These are phyloP conservation scores for Meyerozyma elateridarum DNA, from an alignment of 1,139 yeast species.

Conservation along the genomic window DNA sequence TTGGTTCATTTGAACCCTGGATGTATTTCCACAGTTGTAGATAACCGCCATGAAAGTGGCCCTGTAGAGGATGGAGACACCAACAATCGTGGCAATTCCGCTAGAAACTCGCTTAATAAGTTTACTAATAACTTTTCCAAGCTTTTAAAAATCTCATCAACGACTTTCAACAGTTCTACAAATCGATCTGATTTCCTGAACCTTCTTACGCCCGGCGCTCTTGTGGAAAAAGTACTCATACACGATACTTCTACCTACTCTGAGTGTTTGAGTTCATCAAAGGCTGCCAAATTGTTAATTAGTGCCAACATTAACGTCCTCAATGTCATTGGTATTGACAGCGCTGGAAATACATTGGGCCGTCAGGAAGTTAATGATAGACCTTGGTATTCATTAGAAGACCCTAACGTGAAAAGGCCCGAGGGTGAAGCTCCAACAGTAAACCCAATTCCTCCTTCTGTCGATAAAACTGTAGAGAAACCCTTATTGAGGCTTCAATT, in stretches of 20 bases:
- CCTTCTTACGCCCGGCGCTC: slow-evolving; percentile 2
- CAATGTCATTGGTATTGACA: slow-evolving; percentile 32
- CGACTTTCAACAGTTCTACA: slow-evolving; percentile 4
- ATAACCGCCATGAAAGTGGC: slow-evolving; percentile 5
- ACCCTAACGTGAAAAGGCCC: slow-evolving; percentile 3
- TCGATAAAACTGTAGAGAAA: slow-evolving; percentile 23
- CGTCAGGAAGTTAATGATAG: slow-evolving; percentile 15
- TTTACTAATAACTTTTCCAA: slow-evolving; percentile 30
- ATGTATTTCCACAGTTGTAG: slow-evolving; percentile 30
- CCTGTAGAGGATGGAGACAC: background rate
- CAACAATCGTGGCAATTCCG: slow-evolving; percentile 2
- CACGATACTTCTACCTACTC: slow-evolving; percentile 23
- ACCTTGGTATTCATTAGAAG: slow-evolving; percentile 7
- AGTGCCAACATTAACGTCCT: slow-evolving; percentile 34
- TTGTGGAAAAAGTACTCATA: slow-evolving; percentile 20
- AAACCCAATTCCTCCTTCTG: no score
- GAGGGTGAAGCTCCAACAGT: no score
- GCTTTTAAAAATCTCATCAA: slow-evolving; percentile 22
- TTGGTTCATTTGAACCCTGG: slow-evolving; percentile 54
- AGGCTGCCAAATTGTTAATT: slow-evolving; percentile 23
- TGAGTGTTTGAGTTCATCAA: slow-evolving; percentile 16
- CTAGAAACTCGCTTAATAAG: slow-evolving; percentile 30
- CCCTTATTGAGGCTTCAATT: slow-evolving; percentile 34
- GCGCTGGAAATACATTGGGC: slow-evolving; percentile 18
- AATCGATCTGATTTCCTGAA: slow-evolving; percentile 1